Conservation (phyloP, 2,329 filamentous ascomycete genomes). For the Fonsecaea pugnacius region DNA sequence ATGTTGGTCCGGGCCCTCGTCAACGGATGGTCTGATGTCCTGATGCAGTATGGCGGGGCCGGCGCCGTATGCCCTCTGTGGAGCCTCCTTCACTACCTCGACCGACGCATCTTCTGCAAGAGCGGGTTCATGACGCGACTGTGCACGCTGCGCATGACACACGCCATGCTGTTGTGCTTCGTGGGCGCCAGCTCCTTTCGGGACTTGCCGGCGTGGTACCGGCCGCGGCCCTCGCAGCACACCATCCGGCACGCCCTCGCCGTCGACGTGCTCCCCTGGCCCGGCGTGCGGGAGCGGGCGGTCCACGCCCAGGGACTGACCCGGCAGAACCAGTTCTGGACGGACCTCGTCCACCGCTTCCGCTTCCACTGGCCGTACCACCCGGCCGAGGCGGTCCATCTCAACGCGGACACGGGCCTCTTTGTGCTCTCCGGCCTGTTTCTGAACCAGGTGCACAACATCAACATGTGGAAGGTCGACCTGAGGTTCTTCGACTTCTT, state of each 20-base stretch:
- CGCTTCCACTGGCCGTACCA: slow-evolving; percentile 12
- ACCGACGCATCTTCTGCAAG: slow-evolving; percentile 17
- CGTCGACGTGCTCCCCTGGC: slow-evolving; percentile 21
- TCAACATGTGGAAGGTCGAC: slow-evolving; percentile 17
- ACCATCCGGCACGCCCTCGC: slow-evolving; percentile 15
- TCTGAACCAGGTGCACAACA: slow-evolving; percentile 9
- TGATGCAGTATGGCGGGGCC: neutral
- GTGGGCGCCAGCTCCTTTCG: slow-evolving; percentile 3
- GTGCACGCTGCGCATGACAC: slow-evolving; percentile 25
- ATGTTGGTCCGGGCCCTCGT: slow-evolving; percentile 20
- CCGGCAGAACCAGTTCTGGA: slow-evolving; percentile 13
- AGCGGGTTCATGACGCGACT: slow-evolving; percentile 19
- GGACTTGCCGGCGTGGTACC: slow-evolving; percentile 18
- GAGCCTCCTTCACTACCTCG: slow-evolving; percentile 12
- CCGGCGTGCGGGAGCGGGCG: slow-evolving; percentile 13
- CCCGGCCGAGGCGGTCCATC: neutral
- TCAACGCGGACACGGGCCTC: slow-evolving; percentile 2
- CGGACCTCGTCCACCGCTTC: slow-evolving; percentile 6
- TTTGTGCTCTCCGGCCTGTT: slow-evolving; percentile 4
- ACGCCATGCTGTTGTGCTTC: slow-evolving; percentile 20
- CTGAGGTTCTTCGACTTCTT: slow-evolving; percentile 8
- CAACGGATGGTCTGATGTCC: slow-evolving; percentile 13
- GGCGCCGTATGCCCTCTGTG: slow-evolving; percentile 18
- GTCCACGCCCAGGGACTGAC: slow-evolving; percentile 3
- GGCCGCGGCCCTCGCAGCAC: slow-evolving; percentile 18